Conservation (phyloP, 768 basidiomycete genomes). For the Boletales sp. region DNA sequence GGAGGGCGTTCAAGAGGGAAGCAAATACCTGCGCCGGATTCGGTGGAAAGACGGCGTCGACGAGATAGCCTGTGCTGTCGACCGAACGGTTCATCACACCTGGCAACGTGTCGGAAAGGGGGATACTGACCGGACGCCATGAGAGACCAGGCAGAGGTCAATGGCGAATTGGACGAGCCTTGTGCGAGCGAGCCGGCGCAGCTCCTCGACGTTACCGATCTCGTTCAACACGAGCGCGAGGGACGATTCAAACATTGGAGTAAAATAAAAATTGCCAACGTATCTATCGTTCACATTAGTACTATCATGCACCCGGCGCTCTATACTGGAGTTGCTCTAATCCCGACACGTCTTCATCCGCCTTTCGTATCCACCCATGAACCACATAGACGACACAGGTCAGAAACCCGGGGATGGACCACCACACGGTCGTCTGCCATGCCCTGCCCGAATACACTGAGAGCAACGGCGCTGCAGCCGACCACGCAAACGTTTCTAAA, state of each 20-base stretch:
- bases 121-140: slow-evolving; percentile 38
- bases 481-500: slow-evolving; percentile 33
- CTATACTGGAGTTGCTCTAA: slow-evolving; percentile 53
- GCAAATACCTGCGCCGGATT: slow-evolving; percentile 34
- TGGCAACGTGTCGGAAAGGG: too few species aligned
- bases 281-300: too few species aligned
- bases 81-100: too few species aligned
- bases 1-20: slow-evolving; percentile 37
- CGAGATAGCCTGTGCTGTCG: slow-evolving; percentile 41
- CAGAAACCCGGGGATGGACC: slow-evolving; percentile 42
- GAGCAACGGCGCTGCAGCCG: slow-evolving; percentile 47
- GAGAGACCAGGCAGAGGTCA: slow-evolving; percentile 42
- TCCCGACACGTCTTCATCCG: slow-evolving; percentile 44
- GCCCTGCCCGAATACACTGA: slow-evolving; percentile 44
- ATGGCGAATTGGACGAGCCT: slow-evolving; percentile 32
- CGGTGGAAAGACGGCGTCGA: slow-evolving; percentile 41
- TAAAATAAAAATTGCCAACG: not conserved
- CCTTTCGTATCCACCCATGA: slow-evolving; percentile 41
- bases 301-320: slow-evolving; percentile 50
- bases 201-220: not conserved
- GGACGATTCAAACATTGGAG: slow-evolving; percentile 10
- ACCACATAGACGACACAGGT: slow-evolving; percentile 46
- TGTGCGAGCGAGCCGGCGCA: slow-evolving; percentile 6
- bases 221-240: slow-evolving; percentile 20
- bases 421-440: slow-evolving; percentile 57